Base-by-base conservation (phyloP, 768 basidiomycete genomes). In the Suillus hirtellus region DNA sequence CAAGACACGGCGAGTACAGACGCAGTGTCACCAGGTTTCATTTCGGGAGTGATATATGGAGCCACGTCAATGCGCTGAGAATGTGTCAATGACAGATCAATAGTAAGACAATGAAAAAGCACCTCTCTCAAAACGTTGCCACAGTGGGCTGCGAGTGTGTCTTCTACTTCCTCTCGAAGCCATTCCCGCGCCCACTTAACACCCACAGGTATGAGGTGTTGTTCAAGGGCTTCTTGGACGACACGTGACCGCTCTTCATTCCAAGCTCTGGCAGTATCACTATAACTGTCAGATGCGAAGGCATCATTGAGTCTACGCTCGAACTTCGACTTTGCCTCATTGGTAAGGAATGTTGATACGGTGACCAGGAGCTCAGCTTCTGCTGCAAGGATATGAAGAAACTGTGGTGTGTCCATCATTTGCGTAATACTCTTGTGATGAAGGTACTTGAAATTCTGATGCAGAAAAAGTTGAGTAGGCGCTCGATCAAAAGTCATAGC, bases 361-460 rank as follows among this genome's bases (percentile, higher is more conserved):
- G 82, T 92, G 69, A 99, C 87, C 58, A 99, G 82, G 62, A 90
- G 88, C 60, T 96, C 92, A n/a, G 86, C 77, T 75, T 99, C 96
- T 1, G 97, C 97, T 46, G 85, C 84, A 10, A 98, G 86, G 67
- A 99, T 96, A 67, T 93, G 88, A 31, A 98, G 81, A 77, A 96
- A 98, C 68, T 96, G 93, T 21, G 92, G 80, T 1, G 83, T 79
- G 46, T 87, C 82, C 44, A 87, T 69, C 86, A 96, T 89, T 5
- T 87, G 83, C 35, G 73, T 72, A 37, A 94, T 82, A 31, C 86
- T 87, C 71, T 97, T 99, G 64, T 89, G 82, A 34, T 82, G 79
- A 35, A 98, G 83, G 77, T 98, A 99, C 81, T 99, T 99, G 85
- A 99, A 99, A 69, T 86, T 89, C 96, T 99, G 42, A 47, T 47